Percentiles rank a stretch among this genome's conserved stretches.
These are phyloP conservation scores for Thraustochytrium aureum DNA, from an alignment of 352 stramenopile genomes.

Conservation along the genomic window DNA sequence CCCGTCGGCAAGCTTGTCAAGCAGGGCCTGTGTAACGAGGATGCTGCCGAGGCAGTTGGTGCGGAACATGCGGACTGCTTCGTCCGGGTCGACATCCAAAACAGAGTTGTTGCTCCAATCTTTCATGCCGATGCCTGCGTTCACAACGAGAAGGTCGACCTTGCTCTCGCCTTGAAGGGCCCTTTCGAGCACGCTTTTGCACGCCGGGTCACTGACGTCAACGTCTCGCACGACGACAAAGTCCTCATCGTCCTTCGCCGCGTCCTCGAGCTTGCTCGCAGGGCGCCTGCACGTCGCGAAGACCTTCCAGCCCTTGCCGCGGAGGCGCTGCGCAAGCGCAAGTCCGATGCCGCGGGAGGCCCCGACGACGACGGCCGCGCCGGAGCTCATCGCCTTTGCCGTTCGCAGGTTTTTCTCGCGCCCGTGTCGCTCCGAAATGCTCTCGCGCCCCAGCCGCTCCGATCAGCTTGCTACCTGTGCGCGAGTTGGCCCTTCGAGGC, in stretches of 20 bases:
- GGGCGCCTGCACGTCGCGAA: background rate
- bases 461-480: no score
- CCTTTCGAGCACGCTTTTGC: background rate
- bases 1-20: conserved; percentile 60
- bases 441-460: no score
- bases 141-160: conserved; percentile 9
- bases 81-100: conserved; percentile 60
- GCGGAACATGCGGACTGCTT: conserved; percentile 67
- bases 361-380: conserved; percentile 30
- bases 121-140: background rate
- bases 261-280: background rate
- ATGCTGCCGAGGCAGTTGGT: conserved; percentile 67
- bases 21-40: conserved; percentile 60
- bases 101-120: no score
- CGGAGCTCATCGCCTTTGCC: no score
- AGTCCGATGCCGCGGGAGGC: conserved; percentile 31
- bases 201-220: conserved; percentile 11
- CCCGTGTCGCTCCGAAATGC: no score
- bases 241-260: no score
- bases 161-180: background rate
- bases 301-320: background rate
- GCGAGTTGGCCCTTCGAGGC: no score
- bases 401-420: no score
- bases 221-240: background rate
- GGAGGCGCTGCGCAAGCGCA: background rate